These are phyloP conservation scores for Lumnitzera littorea DNA, from an alignment of 345 rosid species.

Conservation along the genomic window DNA sequence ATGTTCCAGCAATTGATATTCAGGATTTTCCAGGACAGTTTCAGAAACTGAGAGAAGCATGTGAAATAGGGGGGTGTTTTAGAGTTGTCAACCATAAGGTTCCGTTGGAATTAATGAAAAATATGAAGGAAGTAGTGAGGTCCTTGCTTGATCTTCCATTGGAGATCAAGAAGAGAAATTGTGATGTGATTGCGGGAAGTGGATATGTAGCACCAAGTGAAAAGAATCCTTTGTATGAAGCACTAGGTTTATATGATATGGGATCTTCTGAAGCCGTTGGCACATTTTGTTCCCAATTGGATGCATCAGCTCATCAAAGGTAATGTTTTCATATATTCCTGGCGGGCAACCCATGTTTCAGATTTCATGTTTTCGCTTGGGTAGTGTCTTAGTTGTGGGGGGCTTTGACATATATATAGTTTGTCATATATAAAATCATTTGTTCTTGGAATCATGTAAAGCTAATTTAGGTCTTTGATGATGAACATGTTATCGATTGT, in stretches of 20 bases:
- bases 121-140: slow-evolving; percentile 59
- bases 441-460: no score
- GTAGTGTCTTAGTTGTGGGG: no score
- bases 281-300: slow-evolving; percentile 57
- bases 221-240: slow-evolving; percentile 73
- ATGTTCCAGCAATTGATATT: slow-evolving; percentile 45
- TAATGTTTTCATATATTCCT: slow-evolving; percentile 1
- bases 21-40: slow-evolving; percentile 30
- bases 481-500: no score
- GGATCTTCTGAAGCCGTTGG: slow-evolving; percentile 52
- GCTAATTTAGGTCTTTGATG: no score
- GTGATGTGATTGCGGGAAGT: slow-evolving; percentile 57
- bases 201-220: slow-evolving; percentile 53
- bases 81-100: slow-evolving; percentile 62
- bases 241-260: slow-evolving; percentile 69
- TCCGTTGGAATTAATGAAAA: slow-evolving; percentile 34
- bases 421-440: no score
- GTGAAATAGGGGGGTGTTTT: slow-evolving; percentile 82
- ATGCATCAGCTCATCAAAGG: slow-evolving; percentile 68
- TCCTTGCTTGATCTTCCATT: slow-evolving; percentile 58
- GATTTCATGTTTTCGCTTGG: no score
- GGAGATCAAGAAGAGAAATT: slow-evolving; percentile 52
- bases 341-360: neutral
- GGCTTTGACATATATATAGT: no score
- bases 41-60: slow-evolving; percentile 40